phyloP scores from a whole-genome alignment of 1,284 basidiomycete species.

The Tausonia pullulans region DNA sequence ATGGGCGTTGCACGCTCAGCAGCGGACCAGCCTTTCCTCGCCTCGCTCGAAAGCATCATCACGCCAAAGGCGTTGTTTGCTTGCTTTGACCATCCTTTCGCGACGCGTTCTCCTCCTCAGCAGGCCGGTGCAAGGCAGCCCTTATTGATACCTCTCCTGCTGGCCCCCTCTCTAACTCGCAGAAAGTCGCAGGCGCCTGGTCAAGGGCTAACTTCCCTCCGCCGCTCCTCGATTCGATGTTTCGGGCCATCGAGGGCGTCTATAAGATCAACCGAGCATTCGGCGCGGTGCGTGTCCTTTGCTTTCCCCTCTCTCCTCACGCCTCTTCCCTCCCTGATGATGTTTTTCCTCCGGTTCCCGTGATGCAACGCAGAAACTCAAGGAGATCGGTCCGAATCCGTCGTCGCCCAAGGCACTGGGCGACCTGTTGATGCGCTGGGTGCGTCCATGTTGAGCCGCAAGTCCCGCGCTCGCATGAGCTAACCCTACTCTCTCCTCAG shows the following conservation, averaged over 20 bases:
- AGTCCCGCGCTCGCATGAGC: not conserved
- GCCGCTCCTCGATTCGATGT: slow-evolving; percentile 82
- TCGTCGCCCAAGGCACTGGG: slow-evolving; percentile 91
- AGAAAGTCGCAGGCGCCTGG: slow-evolving; percentile 97
- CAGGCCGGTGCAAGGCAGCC: not conserved
- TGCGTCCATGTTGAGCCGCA: slow-evolving; percentile 35
- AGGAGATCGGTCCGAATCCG: slow-evolving; percentile 86
- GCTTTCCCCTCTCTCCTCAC: not conserved
- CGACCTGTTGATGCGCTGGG: slow-evolving; percentile 95
- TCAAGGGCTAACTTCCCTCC: slow-evolving; percentile 89
- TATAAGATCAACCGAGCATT: slow-evolving; percentile 83
- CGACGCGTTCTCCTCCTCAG: not conserved
- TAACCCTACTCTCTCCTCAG: slow-evolving; percentile 37
- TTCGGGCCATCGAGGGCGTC: slow-evolving; percentile 79
- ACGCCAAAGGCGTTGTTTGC: too few species aligned
- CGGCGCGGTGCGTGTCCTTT: slow-evolving; percentile 46
- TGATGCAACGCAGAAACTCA: slow-evolving; percentile 55
- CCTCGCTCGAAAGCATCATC: too few species aligned
- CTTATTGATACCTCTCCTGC: slow-evolving; percentile 1
- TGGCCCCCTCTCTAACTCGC: not conserved
- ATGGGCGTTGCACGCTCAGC: too few species aligned
- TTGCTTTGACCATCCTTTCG: too few species aligned
- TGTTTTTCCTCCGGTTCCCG: not conserved
- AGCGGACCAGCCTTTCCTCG: too few species aligned
- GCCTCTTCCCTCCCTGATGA: not conserved